A percentile compares a stretch with the other conserved stretches of the same genome.
Evolutionary conservation across 2,329 filamentous ascomycete genomes (phyloP).

Genomic region (Aspergillus sp.): DNA sequence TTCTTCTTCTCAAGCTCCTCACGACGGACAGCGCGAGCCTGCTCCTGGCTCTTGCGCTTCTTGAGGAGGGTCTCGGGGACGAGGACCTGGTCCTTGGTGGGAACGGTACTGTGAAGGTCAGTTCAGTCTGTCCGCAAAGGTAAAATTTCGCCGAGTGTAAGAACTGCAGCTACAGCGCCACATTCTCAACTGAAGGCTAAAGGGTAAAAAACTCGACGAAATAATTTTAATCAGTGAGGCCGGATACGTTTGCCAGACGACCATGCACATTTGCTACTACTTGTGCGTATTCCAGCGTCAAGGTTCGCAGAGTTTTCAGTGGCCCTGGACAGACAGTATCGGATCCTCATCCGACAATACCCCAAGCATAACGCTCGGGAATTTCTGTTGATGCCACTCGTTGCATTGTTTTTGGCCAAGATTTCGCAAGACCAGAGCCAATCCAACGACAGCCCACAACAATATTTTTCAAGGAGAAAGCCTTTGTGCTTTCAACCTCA

Average conservation of each 20-base stretch:
- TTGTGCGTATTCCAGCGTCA: slow-evolving; percentile 19
- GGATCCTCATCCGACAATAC: slow-evolving; percentile 70
- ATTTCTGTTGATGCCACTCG: slow-evolving; percentile 43
- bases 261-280: slow-evolving; percentile 15
- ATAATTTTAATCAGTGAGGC: slow-evolving; percentile 75
- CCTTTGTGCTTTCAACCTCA: slow-evolving; percentile 61
- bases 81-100: slow-evolving; percentile 90
- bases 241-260: slow-evolving; percentile 10
- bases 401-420: slow-evolving; percentile 10
- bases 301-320: slow-evolving; percentile 16
- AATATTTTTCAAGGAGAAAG: slow-evolving; percentile 74
- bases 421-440: slow-evolving; percentile 5
- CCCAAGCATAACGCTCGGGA: slow-evolving; percentile 51
- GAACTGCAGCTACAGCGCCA: slow-evolving; percentile 87
- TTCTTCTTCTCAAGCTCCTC: slow-evolving; percentile 79
- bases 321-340: slow-evolving; percentile 24
- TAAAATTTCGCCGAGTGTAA: slow-evolving; percentile 67
- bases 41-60: slow-evolving; percentile 99
- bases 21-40: slow-evolving; percentile 84
- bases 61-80: slow-evolving; percentile 99
- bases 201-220: slow-evolving; percentile 63
- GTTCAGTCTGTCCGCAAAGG: slow-evolving; percentile 73
- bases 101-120: slow-evolving; percentile 70
- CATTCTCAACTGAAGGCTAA: slow-evolving; percentile 72
- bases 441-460: slow-evolving; percentile 45